These are phyloP conservation scores for Cytospora paraplurivora DNA, from an alignment of 2,329 filamentous ascomycete species.

Conservation along the genomic window DNA sequence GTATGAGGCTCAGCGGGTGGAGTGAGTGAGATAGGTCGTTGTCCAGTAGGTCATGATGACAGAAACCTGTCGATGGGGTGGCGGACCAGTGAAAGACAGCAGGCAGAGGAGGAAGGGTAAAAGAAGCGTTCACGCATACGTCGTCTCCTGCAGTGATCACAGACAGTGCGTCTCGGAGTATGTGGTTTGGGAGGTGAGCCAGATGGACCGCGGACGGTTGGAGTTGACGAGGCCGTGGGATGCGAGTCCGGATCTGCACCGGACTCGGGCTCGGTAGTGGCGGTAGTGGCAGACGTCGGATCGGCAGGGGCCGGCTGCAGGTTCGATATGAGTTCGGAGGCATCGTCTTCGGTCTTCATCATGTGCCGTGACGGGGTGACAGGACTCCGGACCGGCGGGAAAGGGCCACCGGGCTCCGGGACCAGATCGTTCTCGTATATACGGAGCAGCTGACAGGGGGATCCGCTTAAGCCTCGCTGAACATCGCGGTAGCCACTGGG, in stretches of 20 bases:
- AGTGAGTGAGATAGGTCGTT: not conserved
- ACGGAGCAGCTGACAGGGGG: slow-evolving; percentile 17
- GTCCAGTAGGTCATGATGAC: not conserved
- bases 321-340: slow-evolving; percentile 24
- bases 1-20: not conserved
- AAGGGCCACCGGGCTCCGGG: slow-evolving; percentile 21
- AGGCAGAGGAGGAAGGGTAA: slow-evolving; percentile 22
- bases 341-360: slow-evolving; percentile 31
- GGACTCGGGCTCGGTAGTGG: slow-evolving; percentile 9
- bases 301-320: slow-evolving; percentile 22
- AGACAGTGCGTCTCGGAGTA: slow-evolving; percentile 43
- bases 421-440: slow-evolving; percentile 12
- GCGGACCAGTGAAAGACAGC: not conserved
- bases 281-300: slow-evolving; percentile 9
- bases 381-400: slow-evolving; percentile 2
- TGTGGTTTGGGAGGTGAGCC: slow-evolving; percentile 23
- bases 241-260: slow-evolving; percentile 10
- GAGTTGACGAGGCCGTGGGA: not conserved
- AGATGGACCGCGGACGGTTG: slow-evolving; percentile 17
- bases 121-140: slow-evolving; percentile 38
- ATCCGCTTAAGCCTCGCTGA: slow-evolving; percentile 27
- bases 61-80: not conserved
- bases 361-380: slow-evolving; percentile 12
- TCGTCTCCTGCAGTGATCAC: slow-evolving; percentile 48
- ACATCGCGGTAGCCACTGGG: slow-evolving; percentile 26